A percentile compares a stretch with the other conserved stretches of the same genome.
These are phyloP conservation scores for Cicer arietinum DNA, from an alignment of 306 rosid species.

Conservation along the genomic window DNA sequence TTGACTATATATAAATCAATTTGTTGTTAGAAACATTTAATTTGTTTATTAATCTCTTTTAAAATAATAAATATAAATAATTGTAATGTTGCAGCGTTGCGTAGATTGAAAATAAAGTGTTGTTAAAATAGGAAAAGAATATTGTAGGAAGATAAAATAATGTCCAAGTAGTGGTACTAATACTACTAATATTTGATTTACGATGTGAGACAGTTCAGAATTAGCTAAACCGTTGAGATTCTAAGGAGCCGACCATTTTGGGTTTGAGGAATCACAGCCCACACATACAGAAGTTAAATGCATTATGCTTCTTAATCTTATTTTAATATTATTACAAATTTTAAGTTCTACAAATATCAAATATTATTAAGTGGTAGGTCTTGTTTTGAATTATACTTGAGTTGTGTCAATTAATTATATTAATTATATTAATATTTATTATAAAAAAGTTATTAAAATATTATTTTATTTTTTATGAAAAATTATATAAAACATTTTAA, in stretches of 20 bases:
- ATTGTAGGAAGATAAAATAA: constrained; percentile 34
- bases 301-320: constrained; percentile 39
- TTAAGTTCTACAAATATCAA: too few relatives aligned
- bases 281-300: constrained; percentile 61
- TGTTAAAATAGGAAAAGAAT: not conserved
- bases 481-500: not conserved
- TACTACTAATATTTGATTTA: constrained; percentile 20
- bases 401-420: too few relatives aligned
- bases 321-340: too few relatives aligned
- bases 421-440: too few relatives aligned
- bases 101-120: not conserved
- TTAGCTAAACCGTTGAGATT: constrained; percentile 66
- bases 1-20: too few relatives aligned
- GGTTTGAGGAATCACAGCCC: constrained; percentile 72
- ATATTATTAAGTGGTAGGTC: too few relatives aligned
- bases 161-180: constrained; percentile 39
- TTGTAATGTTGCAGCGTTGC: too few relatives aligned
- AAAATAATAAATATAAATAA: too few relatives aligned
- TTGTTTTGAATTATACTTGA: too few relatives aligned
- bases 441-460: too few relatives aligned
- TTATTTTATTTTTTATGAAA: not conserved
- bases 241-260: constrained; percentile 58
- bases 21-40: too few relatives aligned
- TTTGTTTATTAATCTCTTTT: too few relatives aligned
- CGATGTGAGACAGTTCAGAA: constrained; percentile 55